These are phyloP conservation scores for Saccharomyces hybrid DNA, from an alignment of 1,139 yeast genomes.

Conservation along the genomic window DNA sequence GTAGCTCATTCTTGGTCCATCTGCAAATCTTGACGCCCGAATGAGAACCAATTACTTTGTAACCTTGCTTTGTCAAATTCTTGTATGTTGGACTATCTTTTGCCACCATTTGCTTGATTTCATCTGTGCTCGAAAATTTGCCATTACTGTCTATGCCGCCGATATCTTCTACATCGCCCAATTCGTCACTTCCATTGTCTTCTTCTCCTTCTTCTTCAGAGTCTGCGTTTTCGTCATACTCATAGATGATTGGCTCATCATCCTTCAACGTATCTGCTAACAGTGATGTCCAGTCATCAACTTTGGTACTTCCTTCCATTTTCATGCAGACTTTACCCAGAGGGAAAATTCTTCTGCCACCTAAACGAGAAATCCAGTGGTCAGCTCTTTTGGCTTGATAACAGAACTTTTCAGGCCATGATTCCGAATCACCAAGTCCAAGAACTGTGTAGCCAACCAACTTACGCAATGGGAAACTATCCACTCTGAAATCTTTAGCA, in stretches of 20 bases:
- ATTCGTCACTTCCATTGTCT: slow-evolving; percentile 27
- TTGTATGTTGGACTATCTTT: slow-evolving; percentile 83
- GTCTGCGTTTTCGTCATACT: slow-evolving; percentile 43
- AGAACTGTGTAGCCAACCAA: slow-evolving; percentile 76
- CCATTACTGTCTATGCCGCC: slow-evolving; percentile 41
- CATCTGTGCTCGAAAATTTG: slow-evolving; percentile 16
- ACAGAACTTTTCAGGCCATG: slow-evolving; percentile 82
- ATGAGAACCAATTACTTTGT: slow-evolving; percentile 87
- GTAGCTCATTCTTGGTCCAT: slow-evolving; percentile 90
- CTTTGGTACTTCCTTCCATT: slow-evolving; percentile 52
- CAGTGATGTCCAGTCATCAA: slow-evolving; percentile 60
- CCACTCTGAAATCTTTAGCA: slow-evolving; percentile 76
- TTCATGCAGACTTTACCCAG: slow-evolving; percentile 82
- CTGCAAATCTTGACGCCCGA: slow-evolving; percentile 94
- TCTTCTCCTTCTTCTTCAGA: too few relatives aligned
- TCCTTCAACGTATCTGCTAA: slow-evolving; percentile 56
- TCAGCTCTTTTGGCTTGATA: slow-evolving; percentile 78
- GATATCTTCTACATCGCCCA: slow-evolving; percentile 69
- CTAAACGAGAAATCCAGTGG: slow-evolving; percentile 69
- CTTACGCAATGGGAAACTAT: slow-evolving; percentile 62
- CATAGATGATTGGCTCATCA: slow-evolving; percentile 54
- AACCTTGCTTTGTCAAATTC: slow-evolving; percentile 86
- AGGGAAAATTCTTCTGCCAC: slow-evolving; percentile 79
- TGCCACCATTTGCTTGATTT: slow-evolving; percentile 80
- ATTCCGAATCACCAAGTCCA: slow-evolving; percentile 82